Base-by-base conservation (phyloP, 495 filamentous ascomycete genomes). In the Lasiosphaeris hirsuta region DNA sequence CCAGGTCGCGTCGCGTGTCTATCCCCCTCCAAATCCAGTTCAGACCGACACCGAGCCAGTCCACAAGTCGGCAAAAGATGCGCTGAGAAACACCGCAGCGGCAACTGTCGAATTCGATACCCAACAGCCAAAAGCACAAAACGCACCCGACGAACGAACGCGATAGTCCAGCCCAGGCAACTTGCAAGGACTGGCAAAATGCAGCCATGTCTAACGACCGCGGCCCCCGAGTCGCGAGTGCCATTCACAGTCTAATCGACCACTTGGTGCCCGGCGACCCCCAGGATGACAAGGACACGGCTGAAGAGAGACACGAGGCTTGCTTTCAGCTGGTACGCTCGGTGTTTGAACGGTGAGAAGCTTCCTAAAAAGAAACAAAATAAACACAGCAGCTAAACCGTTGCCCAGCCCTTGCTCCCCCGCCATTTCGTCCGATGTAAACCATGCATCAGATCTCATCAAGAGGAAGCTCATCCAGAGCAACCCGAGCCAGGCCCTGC, bases 401-500 rank as follows among this genome's bases (percentile, higher is more conserved):
- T 17, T 11, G 18, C 18, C 10, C 53, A 70, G 69, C 30, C 64
- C 63, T 30, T 51, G 53, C 53, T 67, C 64, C 41, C 67, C 76
- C 35, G 65, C 67, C 47, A 63, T 75, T 41, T 64, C 73, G 11
- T 71, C 83, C 42, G 86, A 92, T 68, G 85, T 96, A 44, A 92
- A 96, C 70, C 90, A 96, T 78, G 89, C 90, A 46, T 85, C 88
- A 17, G 92, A 96, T 72, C 71, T 96, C 66, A 97, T 97, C 72
- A 92, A 92, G 74, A 85, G 88, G 67, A 88, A 87, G 70, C 74
- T 97, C 49, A 80, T 95, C 58, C 88, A 90, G 62, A 77, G 79
- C 35, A 86, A 86, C 47, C 89, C 93, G 0, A 92, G 89, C 59
- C 89, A 92, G 67, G 90, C 90, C n/a, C 75, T 93, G 23, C 81